A percentile compares a stretch with the other conserved stretches of the same genome.
Evolutionary conservation across 2,329 filamentous ascomycete genomes (phyloP).

Genomic region (Chaetomium strumarium): DNA sequence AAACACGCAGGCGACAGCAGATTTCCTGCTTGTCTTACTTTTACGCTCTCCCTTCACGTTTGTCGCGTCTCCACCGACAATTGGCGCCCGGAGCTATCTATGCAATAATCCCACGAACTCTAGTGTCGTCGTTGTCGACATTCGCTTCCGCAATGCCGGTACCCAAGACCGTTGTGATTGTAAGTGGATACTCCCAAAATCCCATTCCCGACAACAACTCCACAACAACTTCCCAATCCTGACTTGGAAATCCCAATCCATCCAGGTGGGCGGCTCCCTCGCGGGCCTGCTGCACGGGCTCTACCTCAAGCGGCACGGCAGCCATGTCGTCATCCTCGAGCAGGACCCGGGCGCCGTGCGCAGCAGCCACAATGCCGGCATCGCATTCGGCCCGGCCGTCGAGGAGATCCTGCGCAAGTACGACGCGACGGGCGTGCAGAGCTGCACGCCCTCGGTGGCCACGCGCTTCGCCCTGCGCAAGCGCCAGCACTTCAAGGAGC

Average conservation of each 20-base stretch:
- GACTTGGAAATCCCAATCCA: too few species aligned
- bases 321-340: slow-evolving; percentile 34
- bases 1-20: too few species aligned
- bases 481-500: slow-evolving; percentile 7
- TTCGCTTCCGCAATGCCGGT: neutral
- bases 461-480: slow-evolving; percentile 17
- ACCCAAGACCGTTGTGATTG: slow-evolving; percentile 12
- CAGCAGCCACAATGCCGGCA: slow-evolving; percentile 36
- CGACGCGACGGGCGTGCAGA: slow-evolving; percentile 27
- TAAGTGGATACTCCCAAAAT: neutral
- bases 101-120: too few species aligned
- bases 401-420: slow-evolving; percentile 32
- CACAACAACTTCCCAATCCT: too few species aligned
- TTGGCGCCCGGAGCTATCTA: too few species aligned
- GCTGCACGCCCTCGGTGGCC: slow-evolving; percentile 8
- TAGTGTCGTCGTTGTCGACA: too few species aligned
- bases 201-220: too few species aligned
- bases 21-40: too few species aligned
- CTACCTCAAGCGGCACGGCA: slow-evolving; percentile 31
- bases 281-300: slow-evolving; percentile 31
- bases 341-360: slow-evolving; percentile 32
- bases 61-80: too few species aligned
- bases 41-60: too few species aligned
- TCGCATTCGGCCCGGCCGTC: slow-evolving; percentile 32
- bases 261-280: slow-evolving; percentile 33